Evolutionary conservation across 768 basidiomycete genomes (phyloP), one percentile per base, ranked within the genome.

Genomic region (Tubosaeta sp.): DNA sequence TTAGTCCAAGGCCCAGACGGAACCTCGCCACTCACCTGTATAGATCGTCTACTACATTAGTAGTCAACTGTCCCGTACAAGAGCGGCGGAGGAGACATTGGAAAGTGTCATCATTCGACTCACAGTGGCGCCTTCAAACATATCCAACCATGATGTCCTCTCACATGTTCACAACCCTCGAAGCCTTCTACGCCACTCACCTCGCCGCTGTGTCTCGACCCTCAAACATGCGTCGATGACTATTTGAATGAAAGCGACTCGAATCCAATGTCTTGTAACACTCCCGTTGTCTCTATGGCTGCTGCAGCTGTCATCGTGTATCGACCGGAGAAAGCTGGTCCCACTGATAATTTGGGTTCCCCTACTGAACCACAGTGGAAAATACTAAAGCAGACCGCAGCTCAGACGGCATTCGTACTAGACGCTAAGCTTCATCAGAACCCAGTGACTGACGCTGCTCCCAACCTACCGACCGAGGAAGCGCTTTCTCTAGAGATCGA

Each of bases 401-500:
- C 30, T 11, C 46, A 24, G 32, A 14, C 19, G 34, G 19, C 48
- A 13, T 18, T 27, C 14, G 19, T 40, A 16, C 46, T 10, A 7
- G 44, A 29, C 3, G 14, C 16, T 1, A 6, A 49, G 12, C 18
- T 44, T 35, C 48, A 30, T 11, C 49, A 31, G 24, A 42, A 35
- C 39, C 13, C 25, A 27, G 25, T 34, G 41, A 43, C 51, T 13
- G 16, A 43, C 3, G 38, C 41, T 13, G 29, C 46, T 21, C 53
- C 18, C 25, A 44, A 51, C 19, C 51, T 59, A 22, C 46, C 53
- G 5, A 40, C 46, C 2, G 57, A 61, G 43, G 47, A 61, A 21
- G 39, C 39, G 1, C 53, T 62, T 31, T 51, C 14, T 31, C 36
- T 46, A 6, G 60, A 61, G n/a, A 61, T 61, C 25, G 56, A 59